phyloP scores from a whole-genome alignment of 441 rosid species.

The Pelargonium australe region DNA sequence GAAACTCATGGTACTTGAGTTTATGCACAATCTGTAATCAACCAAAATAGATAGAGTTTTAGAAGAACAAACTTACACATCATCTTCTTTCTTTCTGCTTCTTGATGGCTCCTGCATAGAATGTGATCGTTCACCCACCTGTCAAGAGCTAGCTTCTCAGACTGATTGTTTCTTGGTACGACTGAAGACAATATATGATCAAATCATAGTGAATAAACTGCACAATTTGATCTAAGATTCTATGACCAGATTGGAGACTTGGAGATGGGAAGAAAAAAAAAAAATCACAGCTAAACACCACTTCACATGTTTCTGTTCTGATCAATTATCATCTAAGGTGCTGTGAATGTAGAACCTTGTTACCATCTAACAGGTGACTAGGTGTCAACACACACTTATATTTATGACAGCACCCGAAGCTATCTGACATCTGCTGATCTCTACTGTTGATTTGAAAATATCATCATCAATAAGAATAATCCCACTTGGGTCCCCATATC shows the following conservation, averaged over 20 bases:
- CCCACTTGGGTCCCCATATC: background rate
- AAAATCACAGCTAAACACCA: background rate
- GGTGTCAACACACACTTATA: no score
- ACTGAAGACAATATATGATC: conserved; percentile 1
- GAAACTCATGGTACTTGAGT: background rate
- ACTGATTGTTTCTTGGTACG: background rate
- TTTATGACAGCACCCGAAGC: no score
- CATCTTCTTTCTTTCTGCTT: conserved; percentile 37
- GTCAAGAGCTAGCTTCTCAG: conserved; percentile 23
- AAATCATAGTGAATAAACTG: background rate
- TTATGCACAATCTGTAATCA: background rate
- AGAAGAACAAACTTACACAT: conserved; percentile 39
- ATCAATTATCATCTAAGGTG: no score
- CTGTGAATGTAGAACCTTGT: no score
- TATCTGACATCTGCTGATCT: no score
- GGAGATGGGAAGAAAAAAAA: no score
- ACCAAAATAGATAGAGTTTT: conserved; percentile 11
- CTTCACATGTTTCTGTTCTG: no score
- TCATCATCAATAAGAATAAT: background rate
- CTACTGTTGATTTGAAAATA: background rate
- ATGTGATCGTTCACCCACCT: conserved; percentile 44
- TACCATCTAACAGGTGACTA: no score
- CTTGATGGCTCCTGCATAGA: conserved; percentile 42
- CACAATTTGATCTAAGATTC: background rate
- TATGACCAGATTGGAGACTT: no score